Evolutionary conservation across 768 basidiomycete species (phyloP).

Genomic region (Psilocybe cubensis): DNA sequence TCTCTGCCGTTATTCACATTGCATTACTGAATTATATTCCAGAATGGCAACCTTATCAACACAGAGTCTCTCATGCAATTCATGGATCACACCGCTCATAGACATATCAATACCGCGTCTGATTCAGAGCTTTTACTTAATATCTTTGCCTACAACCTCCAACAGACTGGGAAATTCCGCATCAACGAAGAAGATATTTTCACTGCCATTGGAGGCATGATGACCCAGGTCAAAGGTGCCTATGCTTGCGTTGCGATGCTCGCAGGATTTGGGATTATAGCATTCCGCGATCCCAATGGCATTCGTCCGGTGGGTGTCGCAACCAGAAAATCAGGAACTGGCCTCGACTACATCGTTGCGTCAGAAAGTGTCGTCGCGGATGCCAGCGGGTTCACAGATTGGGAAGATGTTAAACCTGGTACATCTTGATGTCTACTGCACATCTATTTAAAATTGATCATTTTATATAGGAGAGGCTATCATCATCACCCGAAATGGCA

Average conservation of each 20-base stretch:
- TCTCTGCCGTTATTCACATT: conserved; percentile 5
- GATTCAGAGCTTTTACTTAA: conserved; percentile 98
- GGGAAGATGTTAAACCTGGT: conserved; percentile 95
- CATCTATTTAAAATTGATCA: conserved; percentile 10
- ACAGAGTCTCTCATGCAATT: conserved; percentile 83
- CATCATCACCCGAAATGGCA: conserved; percentile 85
- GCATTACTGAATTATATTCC: neutral
- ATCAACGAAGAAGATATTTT: conserved; percentile 99
- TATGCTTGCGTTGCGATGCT: conserved; percentile 99
- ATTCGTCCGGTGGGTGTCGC: conserved; percentile 94
- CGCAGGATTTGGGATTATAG: conserved; percentile 97
- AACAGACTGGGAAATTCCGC: conserved; percentile 97
- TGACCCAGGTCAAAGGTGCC: conserved; percentile 87
- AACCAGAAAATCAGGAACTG: conserved; percentile 57
- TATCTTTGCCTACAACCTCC: conserved; percentile 96
- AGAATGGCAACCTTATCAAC: conserved; percentile 99
- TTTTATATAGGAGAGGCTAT: conserved; percentile 84
- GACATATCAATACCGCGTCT: conserved; percentile 98
- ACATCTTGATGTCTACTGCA: conserved; percentile 19
- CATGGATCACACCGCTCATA: conserved; percentile 95
- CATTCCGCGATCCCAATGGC: conserved; percentile 97
- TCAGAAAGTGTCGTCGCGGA: conserved; percentile 98
- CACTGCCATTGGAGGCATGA: conserved; percentile 87
- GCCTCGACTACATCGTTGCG: conserved; percentile 87
- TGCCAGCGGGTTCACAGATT: conserved; percentile 87